These are phyloP conservation scores for Chaetomium tenue DNA, from an alignment of 495 filamentous ascomycete genomes.

Conservation along the genomic window DNA sequence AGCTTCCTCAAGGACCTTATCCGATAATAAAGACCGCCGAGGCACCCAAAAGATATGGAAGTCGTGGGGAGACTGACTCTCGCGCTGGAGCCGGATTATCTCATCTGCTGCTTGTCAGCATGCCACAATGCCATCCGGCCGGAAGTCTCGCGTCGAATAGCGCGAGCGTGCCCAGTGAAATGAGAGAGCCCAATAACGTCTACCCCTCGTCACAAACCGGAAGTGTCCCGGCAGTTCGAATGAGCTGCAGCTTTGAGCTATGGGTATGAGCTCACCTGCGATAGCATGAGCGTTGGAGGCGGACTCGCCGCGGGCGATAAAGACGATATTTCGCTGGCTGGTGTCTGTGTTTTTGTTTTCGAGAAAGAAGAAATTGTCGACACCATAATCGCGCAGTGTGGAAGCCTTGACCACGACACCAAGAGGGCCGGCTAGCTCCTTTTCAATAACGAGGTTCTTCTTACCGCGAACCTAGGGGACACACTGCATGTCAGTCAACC, in stretches of 20 bases:
- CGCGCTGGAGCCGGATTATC: slow-evolving; percentile 82
- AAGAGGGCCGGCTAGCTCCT: slow-evolving; percentile 82
- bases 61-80: slow-evolving; percentile 84
- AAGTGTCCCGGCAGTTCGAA: neutral
- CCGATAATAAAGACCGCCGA: slow-evolving; percentile 83
- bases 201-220: slow-evolving; percentile 25
- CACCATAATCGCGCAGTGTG: slow-evolving; percentile 77
- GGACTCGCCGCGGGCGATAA: slow-evolving; percentile 85
- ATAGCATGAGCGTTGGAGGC: slow-evolving; percentile 75
- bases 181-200: slow-evolving; percentile 31
- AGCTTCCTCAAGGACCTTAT: slow-evolving; percentile 88
- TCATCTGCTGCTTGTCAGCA: slow-evolving; percentile 64
- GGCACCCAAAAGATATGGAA: slow-evolving; percentile 94
- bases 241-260: slow-evolving; percentile 17
- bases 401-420: slow-evolving; percentile 94
- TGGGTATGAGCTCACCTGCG: slow-evolving; percentile 65
- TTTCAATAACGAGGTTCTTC: slow-evolving; percentile 96
- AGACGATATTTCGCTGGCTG: slow-evolving; percentile 92
- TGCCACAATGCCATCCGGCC: slow-evolving; percentile 22
- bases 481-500: slow-evolving; percentile 34
- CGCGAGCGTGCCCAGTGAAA: slow-evolving; percentile 19
- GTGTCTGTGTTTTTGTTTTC: slow-evolving; percentile 91
- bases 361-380: slow-evolving; percentile 92
- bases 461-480: slow-evolving; percentile 80
- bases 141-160: slow-evolving; percentile 12